These are phyloP conservation scores for Cicer chorassanicum DNA, from an alignment of 306 rosid species.

Conservation along the genomic window DNA sequence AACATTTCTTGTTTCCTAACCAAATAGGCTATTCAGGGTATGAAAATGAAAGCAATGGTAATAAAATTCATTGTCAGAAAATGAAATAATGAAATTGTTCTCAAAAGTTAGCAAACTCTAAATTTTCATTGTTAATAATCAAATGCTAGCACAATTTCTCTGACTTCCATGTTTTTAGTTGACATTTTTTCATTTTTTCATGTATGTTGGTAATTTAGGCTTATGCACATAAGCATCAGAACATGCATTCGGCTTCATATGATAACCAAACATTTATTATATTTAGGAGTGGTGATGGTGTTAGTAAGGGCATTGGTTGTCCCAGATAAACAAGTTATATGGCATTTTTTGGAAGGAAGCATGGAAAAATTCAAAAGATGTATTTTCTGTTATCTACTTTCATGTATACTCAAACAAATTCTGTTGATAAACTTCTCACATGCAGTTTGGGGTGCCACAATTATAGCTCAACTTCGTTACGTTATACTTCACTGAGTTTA, in stretches of 20 bases:
- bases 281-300: background rate
- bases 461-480: background rate
- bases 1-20: constrained; percentile 13
- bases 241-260: background rate
- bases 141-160: background rate
- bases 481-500: background rate
- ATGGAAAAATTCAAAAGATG: background rate
- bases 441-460: constrained; percentile 11
- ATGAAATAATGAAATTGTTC: constrained; percentile 10
- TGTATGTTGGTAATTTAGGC: constrained; percentile 6
- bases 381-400: constrained; percentile 25
- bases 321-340: constrained; percentile 13
- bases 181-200: background rate
- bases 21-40: background rate
- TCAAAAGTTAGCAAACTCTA: background rate
- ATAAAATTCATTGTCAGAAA: background rate
- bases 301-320: constrained; percentile 3
- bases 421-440: constrained; percentile 1
- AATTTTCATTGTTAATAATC: constrained; percentile 8
- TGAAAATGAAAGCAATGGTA: background rate
- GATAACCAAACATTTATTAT: constrained; percentile 1
- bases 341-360: background rate
- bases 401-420: constrained; percentile 3
- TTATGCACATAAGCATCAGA: constrained; percentile 3
- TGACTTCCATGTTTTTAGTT: constrained; percentile 2